phyloP scores from a whole-genome alignment of 306 rosid genomes.

The Nissolia schottii region DNA sequence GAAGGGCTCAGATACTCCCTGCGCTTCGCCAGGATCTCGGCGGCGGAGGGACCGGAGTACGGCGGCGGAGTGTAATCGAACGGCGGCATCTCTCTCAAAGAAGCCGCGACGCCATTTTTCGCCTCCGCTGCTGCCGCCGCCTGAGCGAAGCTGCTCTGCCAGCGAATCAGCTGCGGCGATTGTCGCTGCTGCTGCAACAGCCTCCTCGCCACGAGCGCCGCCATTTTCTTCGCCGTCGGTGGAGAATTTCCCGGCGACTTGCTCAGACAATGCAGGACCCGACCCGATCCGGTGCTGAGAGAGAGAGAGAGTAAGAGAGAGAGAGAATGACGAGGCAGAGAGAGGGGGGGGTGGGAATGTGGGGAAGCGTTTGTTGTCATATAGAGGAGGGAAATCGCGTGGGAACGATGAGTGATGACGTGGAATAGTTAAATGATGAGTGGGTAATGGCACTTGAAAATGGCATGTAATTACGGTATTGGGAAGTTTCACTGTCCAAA shows the following conservation, averaged over 20 bases:
- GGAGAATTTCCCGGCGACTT: neutral
- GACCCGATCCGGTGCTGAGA: neutral
- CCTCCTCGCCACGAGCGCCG: constrained; percentile 21
- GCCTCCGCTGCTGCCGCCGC: constrained; percentile 11
- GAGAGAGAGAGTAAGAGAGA: neutral
- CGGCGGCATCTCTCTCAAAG: constrained; percentile 44
- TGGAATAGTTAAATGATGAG: neutral
- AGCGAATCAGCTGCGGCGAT: neutral
- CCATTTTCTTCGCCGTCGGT: constrained; percentile 31
- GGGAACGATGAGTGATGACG: constrained; percentile 23
- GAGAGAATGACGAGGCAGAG: neutral
- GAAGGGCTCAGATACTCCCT: constrained; percentile 68
- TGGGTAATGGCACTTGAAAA: too few species aligned
- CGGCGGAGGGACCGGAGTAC: constrained; percentile 60
- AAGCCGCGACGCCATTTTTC: constrained; percentile 21
- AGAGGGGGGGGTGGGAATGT: too few species aligned
- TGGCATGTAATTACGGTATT: neutral
- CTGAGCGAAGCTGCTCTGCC: constrained; percentile 40
- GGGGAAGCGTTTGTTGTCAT: neutral
- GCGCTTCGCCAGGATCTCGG: constrained; percentile 72
- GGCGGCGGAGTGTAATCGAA: constrained; percentile 74
- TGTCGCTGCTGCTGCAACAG: neutral
- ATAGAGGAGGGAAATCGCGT: neutral
- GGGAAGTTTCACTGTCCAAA: neutral
- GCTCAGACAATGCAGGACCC: neutral